Base-by-base conservation (phyloP, 805 yeast genomes). In the Wickerhamiella spandovensis region DNA sequence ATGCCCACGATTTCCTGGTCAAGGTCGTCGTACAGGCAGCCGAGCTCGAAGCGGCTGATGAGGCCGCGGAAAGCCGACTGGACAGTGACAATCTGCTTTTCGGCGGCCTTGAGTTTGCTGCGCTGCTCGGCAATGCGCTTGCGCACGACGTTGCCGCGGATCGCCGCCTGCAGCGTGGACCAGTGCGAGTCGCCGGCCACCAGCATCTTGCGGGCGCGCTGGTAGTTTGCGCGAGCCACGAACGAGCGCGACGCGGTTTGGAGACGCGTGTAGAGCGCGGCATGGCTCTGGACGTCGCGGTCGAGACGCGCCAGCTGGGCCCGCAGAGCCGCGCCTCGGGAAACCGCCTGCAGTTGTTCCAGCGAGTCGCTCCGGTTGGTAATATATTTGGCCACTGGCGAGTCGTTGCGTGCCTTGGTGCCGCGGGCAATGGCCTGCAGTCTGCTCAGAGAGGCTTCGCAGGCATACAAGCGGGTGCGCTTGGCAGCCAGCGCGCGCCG, bases 11-110 rank as follows among this genome's bases (percentile, higher is more conserved):
- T 47, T 28, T 59, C 65, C 57, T 68, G 65, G 6, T 66, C 66
- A 8, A 68, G 55, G 38, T 66, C 71, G 24, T 61, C 67, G 47
- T 59, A 48, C 47, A 66, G 44, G 23, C 60, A 51, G 12, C 61
- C 57, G 41, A 60, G 54, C n/a, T 61, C 59, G 53, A 60, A 68
- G 5, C 73, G 59, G n/a, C 58, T 44, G 17, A 67, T 37, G 1
- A 63, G 58, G 1, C 73, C 73, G 1, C 74, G 55, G 53, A 67
- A 62, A 2, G 58, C 53, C 1, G 71, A 55, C 54, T 70, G 73
- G 10, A 70, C 58, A 6, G 59, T 58, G 5, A 60, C 51, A 3
- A 66, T 56, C 5, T 3, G 12, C 0, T 48, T 20, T 1, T 44
- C 50, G 15, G 44, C 48, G 1, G 49, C 18, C 15, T 47, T 43